A percentile compares a stretch with the other conserved stretches of the same genome.
Conservation (phyloP, 345 rosid species). For the Brassica cretica region DNA sequence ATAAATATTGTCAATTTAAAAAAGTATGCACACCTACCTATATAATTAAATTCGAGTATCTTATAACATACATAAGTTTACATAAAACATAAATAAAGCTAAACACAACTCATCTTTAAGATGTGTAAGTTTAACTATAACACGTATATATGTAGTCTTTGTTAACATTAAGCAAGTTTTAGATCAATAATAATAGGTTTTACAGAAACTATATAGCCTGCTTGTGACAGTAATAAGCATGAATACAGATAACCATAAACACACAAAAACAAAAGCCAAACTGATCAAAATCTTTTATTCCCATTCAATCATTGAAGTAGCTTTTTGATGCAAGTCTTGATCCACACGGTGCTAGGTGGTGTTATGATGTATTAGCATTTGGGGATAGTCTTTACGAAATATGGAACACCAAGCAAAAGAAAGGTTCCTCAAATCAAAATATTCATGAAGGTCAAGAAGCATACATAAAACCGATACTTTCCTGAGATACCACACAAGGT, state of each 20-base stretch:
- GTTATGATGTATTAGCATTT: not conserved
- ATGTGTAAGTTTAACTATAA: too few species aligned
- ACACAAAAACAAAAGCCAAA: not conserved
- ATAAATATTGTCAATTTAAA: too few species aligned
- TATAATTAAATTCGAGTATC: too few species aligned
- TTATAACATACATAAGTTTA: too few species aligned
- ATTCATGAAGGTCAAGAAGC: not conserved
- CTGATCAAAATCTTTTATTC: not conserved
- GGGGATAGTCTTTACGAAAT: not conserved
- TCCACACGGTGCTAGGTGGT: not conserved
- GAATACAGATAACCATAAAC: not conserved
- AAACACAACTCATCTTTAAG: too few species aligned
- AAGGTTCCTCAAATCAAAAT: not conserved
- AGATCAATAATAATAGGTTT: not conserved
- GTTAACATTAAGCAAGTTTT: not conserved
- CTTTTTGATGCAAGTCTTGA: not conserved
- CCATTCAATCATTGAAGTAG: not conserved
- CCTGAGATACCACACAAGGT: not conserved
- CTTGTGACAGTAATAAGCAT: not conserved
- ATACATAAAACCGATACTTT: not conserved
- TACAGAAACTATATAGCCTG: not conserved
- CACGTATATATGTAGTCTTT: not conserved
- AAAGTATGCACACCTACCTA: too few species aligned
- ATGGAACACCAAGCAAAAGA: not conserved
- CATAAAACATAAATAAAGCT: too few species aligned